Base-by-base conservation (phyloP, 1,139 yeast genomes). In the Saccharomyces hybrid region DNA sequence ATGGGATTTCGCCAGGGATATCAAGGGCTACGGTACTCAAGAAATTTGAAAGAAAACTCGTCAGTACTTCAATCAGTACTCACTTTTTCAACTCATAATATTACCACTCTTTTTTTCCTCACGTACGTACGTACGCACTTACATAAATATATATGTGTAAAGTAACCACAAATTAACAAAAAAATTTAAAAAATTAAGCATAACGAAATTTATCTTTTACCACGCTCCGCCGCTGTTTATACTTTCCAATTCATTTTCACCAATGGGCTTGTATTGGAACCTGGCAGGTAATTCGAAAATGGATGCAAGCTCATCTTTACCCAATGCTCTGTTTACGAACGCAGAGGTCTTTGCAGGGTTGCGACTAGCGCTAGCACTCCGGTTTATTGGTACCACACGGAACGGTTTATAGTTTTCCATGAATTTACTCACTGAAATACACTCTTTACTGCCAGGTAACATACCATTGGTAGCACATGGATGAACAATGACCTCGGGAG, bases 1-100 rank as follows among this genome's bases (percentile, higher is more conserved):
- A 63, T 95, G 99, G 99, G 81, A 81, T 60, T 91, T 91, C 75
- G 99, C 99, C 16, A 79, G 82, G 68, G 85, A 84, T 64, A 88
- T 93, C 66, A 80, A 79, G 62, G 99, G 99, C 55, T 93, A 93
- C 70, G 98, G 98, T 57, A 84, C 88, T 58, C 82, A 79, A 64
- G 71, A 70, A 53, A 74, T 74, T 48, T 75, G 62, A 56, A 28
- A 23, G 25, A 20, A 4, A 20, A 4, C n/a, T 23, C 27, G n/a
- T 4, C 25, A 9, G 14, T 13, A 6, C 14, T 4, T 8, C 5
- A 8, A 13, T 23, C 41, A 47, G 4, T 7, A 6, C n/a, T n/a
- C 26, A 26, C 13, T 20, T 20, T 26, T 27, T 20, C 34, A 26
- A n/a, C 9, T 27, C 34, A 20, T 27, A 47, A 47, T 20, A 48